Base-by-base conservation (phyloP, 139 green algal genomes). In the Coelastrella sp. region DNA sequence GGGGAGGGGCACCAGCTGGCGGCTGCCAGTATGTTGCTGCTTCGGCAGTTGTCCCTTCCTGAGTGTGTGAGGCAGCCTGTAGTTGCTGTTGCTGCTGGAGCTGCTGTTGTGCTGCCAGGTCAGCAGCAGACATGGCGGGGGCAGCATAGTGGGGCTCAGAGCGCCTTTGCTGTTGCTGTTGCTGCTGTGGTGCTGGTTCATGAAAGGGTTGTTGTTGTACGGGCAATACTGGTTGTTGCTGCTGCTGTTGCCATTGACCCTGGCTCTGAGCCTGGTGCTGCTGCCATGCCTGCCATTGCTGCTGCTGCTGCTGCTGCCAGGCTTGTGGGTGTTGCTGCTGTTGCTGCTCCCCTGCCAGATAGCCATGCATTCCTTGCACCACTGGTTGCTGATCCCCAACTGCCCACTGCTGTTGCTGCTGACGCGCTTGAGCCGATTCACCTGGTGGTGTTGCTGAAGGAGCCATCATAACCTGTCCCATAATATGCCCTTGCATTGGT, bases 151-250 rank as follows among this genome's bases (percentile, higher is more conserved):
- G 45, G 11, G 45, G 45, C 15, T 57, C 11, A 57, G 45, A 57
- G 11, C 37, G 37, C 67, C 50, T 34, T 59, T 25, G 57, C 57
- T 71, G 62, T 4, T 63, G 63, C 79, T 37, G 40, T 85, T 76
- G 21, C 43, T 72, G 5, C 38, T 85, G 43, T 60, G 66, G 77
- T 66, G 62, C 77, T 67, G 60, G 57, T 63, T 27, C 67, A 13
- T 13, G 11, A 57, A 66, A 13, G 43, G 83, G 32, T 40, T 90
- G n/a, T n/a, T n/a, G n/a, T n/a, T n/a, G n/a, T n/a, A n/a, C n/a
- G n/a, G n/a, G 48, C 48, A 57, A 11, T 3, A 9, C 7, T 27
- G 27, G 53, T 38, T 77, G 68, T 38, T 77, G 53, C 53, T 64
- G 53, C 21, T 64, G 68, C 68, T 76, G 67, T 27, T 71, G 62